Evolutionary conservation across 2,329 filamentous ascomycete species (phyloP).

Genomic region (Aureobasidium sp.): DNA sequence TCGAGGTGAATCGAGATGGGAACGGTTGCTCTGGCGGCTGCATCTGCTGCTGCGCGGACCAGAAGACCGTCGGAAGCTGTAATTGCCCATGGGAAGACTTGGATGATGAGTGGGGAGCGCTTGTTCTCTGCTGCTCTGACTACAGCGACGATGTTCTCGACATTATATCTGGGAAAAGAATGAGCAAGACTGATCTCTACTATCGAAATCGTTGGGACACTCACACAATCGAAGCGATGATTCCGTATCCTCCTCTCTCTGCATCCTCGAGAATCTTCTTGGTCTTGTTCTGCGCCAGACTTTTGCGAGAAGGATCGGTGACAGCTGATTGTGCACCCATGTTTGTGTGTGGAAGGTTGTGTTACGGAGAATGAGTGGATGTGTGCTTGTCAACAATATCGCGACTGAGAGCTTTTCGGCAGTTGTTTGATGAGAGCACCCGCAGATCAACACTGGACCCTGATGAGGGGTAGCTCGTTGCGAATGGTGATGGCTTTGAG

Average conservation of each 20-base stretch:
- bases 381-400: too few relatives aligned
- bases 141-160: conserved; percentile 22
- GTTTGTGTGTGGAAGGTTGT: background rate
- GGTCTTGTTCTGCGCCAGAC: conserved; percentile 16
- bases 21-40: conserved; percentile 18
- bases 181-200: background rate
- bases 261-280: conserved; percentile 18
- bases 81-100: conserved; percentile 24
- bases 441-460: too few relatives aligned
- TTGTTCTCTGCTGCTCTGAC: conserved; percentile 20
- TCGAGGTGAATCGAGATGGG: conserved; percentile 16
- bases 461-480: too few relatives aligned
- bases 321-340: background rate
- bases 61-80: conserved; percentile 20
- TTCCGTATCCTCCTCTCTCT: conserved; percentile 18
- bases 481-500: too few relatives aligned
- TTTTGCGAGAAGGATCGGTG: background rate
- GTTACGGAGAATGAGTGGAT: too few relatives aligned
- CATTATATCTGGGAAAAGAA: conserved; percentile 13
- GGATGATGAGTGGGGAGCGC: conserved; percentile 20
- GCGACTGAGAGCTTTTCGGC: too few relatives aligned
- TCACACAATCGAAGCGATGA: conserved; percentile 19
- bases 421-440: too few relatives aligned
- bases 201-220: too few relatives aligned
- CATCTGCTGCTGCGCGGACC: conserved; percentile 20